A percentile compares a stretch with the other conserved stretches of the same genome.
These are phyloP conservation scores for Zygotorulaspora mrakii DNA, from an alignment of 1,139 yeast genomes.

Conservation along the genomic window DNA sequence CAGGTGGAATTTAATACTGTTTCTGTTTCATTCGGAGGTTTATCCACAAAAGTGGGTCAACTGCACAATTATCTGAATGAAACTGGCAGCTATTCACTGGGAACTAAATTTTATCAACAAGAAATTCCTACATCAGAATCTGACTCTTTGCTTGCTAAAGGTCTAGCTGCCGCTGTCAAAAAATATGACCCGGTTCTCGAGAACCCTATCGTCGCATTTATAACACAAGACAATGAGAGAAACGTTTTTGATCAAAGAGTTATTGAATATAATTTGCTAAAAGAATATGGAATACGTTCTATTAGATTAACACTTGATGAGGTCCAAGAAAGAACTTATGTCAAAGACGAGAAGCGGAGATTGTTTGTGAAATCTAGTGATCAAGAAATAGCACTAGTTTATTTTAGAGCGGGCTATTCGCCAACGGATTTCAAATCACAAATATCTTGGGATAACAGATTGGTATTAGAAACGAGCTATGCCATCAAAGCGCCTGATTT, in stretches of 20 bases:
- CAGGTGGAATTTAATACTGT: constrained; percentile 96
- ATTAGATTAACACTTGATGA: constrained; percentile 67
- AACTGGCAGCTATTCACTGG: constrained; percentile 49
- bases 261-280: constrained; percentile 66
- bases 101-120: constrained; percentile 41
- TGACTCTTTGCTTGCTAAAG: constrained; percentile 56
- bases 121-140: constrained; percentile 69
- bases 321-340: constrained; percentile 43
- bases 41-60: constrained; percentile 74
- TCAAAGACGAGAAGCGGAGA: constrained; percentile 43
- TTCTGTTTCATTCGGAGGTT: constrained; percentile 91
- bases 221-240: constrained; percentile 81
- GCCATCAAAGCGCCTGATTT: constrained; percentile 92
- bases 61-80: constrained; percentile 65
- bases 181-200: constrained; percentile 44
- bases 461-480: constrained; percentile 61
- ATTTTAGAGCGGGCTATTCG: constrained; percentile 83
- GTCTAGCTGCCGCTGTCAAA: constrained; percentile 62
- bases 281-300: constrained; percentile 54
- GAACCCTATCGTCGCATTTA: constrained; percentile 61
- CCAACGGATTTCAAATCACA: constrained; percentile 66
- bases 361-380: constrained; percentile 51
- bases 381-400: constrained; percentile 80
- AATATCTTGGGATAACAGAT: constrained; percentile 73
- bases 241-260: constrained; percentile 89